phyloP scores from a whole-genome alignment of 495 filamentous ascomycete species.

The Cudoniella acicularis region DNA sequence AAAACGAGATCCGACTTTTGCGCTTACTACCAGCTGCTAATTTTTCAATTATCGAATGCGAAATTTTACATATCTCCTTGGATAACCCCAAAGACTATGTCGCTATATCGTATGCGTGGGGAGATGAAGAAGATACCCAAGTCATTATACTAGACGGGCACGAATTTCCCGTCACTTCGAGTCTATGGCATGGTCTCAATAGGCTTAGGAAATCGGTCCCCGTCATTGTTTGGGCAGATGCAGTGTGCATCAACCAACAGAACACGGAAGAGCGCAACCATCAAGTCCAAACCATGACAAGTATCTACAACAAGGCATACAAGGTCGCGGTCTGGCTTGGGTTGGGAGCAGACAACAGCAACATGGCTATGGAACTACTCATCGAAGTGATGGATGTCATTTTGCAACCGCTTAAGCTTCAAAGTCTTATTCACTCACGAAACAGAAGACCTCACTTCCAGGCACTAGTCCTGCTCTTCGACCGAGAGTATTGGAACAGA shows the following conservation, averaged over 20 bases:
- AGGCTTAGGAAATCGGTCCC: slow-evolving; percentile 10
- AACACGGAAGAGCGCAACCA: slow-evolving; percentile 11
- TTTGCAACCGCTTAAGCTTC: background rate
- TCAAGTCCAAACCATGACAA: slow-evolving; percentile 11
- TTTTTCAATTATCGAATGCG: slow-evolving; percentile 18
- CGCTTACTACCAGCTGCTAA: slow-evolving; percentile 9
- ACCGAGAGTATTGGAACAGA: slow-evolving; percentile 32
- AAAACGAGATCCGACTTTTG: slow-evolving; percentile 17
- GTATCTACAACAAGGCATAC: slow-evolving; percentile 7
- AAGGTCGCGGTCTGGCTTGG: slow-evolving; percentile 10
- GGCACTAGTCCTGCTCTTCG: slow-evolving; percentile 27
- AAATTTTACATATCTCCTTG: slow-evolving; percentile 18
- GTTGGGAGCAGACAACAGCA: slow-evolving; percentile 18
- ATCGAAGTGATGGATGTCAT: background rate
- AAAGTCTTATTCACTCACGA: background rate
- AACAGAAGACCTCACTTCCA: slow-evolving; percentile 1
- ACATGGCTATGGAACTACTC: slow-evolving; percentile 1
- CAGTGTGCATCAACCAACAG: slow-evolving; percentile 17
- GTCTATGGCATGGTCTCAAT: slow-evolving; percentile 20
- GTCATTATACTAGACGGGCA: slow-evolving; percentile 21
- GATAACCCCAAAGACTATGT: slow-evolving; percentile 16
- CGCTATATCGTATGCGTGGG: slow-evolving; percentile 29
- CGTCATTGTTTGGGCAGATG: slow-evolving; percentile 19
- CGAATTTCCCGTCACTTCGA: slow-evolving; percentile 16
- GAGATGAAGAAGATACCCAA: slow-evolving; percentile 19